Base-by-base conservation (phyloP, 1,284 basidiomycete genomes). In the Ustilago sp. region DNA sequence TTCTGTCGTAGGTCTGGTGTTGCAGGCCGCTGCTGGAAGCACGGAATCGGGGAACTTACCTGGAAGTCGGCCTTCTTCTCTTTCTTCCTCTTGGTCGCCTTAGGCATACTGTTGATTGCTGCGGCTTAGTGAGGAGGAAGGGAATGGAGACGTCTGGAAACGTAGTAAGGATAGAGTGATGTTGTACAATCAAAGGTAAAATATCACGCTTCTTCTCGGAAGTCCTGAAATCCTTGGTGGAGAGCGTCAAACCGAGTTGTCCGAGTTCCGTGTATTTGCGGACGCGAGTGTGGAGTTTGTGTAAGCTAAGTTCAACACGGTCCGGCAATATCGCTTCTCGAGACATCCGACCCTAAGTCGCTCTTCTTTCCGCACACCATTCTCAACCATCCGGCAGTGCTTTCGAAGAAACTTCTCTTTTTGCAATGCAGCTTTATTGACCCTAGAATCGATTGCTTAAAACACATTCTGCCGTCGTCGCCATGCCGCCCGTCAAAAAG, bases 21-120 rank as follows among this genome's bases (percentile, higher is more conserved):
- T 38, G 52, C 35, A 54, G 17, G 6, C 12, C 12, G 34, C 28
- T 51, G 50, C 31, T 34, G 50, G 12, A n/a, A 5, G 12, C 12
- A n/a, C 15, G 39, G 12, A 23, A 19, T n/a, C 28, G n/a, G 23
- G 23, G 17, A 15, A 41, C 66, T 41, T 51, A 72, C 74, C 59
- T 77, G 69, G 36, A 80, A 80, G 65, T 80, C 77, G 7, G 70
- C 74, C 53, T 77, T 67, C 53, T 73, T 76, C 50, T 74, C 74
- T 41, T 71, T 74, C 57, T 76, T 72, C 45, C 74, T 62, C 58
- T 80, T 80, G 12, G 77, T 59, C 38, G 74, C 65, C 58, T 80
- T 80, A 7, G 71, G 67, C 77, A 80, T 80, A n/a, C 41, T 61
- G 45, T 59, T 13, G 15, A 19, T 23, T 11, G 38, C 23, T 15